Percentiles rank a stretch among this genome's conserved stretches.
Evolutionary conservation across 1,284 basidiomycete species (phyloP).

Genomic region (Tilletia setariae): DNA sequence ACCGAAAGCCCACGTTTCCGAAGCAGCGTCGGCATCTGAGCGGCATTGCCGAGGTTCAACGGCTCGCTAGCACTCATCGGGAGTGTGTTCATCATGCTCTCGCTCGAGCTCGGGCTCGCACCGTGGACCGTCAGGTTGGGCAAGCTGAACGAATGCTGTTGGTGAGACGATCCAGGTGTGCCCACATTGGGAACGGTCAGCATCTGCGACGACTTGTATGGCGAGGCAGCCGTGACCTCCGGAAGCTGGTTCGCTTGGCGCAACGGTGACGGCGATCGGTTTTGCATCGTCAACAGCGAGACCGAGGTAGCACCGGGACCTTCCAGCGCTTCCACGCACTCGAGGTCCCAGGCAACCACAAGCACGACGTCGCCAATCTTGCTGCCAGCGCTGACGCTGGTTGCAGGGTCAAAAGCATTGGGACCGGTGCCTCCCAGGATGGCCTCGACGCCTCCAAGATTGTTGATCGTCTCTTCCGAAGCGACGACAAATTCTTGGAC

Average conservation of each 20-base stretch:
- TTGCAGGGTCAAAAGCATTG: not conserved
- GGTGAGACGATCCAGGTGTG: not conserved
- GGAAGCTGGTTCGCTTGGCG: slow-evolving; percentile 7
- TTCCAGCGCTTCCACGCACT: slow-evolving; percentile 47
- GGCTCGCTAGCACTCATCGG: slow-evolving; percentile 3
- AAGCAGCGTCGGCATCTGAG: slow-evolving; percentile 34
- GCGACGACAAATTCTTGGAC: slow-evolving; percentile 56
- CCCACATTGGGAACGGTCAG: not conserved
- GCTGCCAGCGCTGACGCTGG: slow-evolving; percentile 45
- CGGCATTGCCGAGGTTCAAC: slow-evolving; percentile 18
- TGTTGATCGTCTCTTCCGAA: slow-evolving; percentile 44
- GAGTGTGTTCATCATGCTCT: not conserved
- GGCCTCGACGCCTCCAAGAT: slow-evolving; percentile 54
- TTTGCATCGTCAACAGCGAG: slow-evolving; percentile 34
- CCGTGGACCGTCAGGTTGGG: not conserved
- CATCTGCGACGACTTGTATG: slow-evolving; percentile 1
- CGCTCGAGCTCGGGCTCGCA: not conserved
- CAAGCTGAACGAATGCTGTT: slow-evolving; percentile 10
- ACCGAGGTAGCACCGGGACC: slow-evolving; percentile 43
- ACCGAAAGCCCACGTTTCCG: slow-evolving; percentile 43
- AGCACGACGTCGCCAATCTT: slow-evolving; percentile 55
- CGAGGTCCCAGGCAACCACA: slow-evolving; percentile 55
- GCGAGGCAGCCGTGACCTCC: not conserved
- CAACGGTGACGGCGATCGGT: slow-evolving; percentile 27
- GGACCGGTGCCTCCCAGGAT: slow-evolving; percentile 34